phyloP scores from a whole-genome alignment of 371 early-diverging fungal genomes.

The Apophysomyces ossiformis region DNA sequence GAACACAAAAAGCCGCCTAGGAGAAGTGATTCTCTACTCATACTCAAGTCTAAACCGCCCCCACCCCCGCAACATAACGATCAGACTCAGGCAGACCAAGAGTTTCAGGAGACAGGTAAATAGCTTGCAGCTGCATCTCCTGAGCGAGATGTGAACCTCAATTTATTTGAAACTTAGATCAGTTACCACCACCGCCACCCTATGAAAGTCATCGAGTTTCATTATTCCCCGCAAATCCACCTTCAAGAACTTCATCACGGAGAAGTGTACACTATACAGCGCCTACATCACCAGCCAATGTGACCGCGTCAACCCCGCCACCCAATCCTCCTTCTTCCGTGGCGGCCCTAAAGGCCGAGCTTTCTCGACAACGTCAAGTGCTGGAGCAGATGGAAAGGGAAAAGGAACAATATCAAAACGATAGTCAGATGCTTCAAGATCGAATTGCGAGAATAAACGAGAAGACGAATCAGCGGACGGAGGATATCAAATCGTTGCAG shows the following conservation, averaged over 20 bases:
- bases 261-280: neutral
- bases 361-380: constrained; percentile 27
- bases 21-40: constrained; percentile 2
- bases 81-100: neutral
- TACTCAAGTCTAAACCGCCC: constrained; percentile 5
- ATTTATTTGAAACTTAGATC: neutral
- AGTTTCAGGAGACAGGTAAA: constrained; percentile 11
- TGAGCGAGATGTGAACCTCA: constrained; percentile 8
- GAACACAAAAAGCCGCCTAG: neutral
- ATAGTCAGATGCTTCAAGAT: constrained; percentile 25
- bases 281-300: neutral
- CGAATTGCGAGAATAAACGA: constrained; percentile 18
- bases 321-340: neutral
- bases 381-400: constrained; percentile 29
- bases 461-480: constrained; percentile 27
- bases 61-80: constrained; percentile 4
- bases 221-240: neutral
- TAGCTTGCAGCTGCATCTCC: constrained; percentile 9
- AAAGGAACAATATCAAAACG: constrained; percentile 22
- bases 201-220: constrained; percentile 13
- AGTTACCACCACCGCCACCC: constrained; percentile 2
- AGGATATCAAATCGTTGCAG: constrained; percentile 27
- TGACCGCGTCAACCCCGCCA: neutral
- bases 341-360: constrained; percentile 19
- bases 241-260: constrained; percentile 4